A percentile compares a stretch with the other conserved stretches of the same genome.
These are phyloP conservation scores for Wickerhamomyces tratensis DNA, from an alignment of 805 yeast genomes.

Conservation along the genomic window DNA sequence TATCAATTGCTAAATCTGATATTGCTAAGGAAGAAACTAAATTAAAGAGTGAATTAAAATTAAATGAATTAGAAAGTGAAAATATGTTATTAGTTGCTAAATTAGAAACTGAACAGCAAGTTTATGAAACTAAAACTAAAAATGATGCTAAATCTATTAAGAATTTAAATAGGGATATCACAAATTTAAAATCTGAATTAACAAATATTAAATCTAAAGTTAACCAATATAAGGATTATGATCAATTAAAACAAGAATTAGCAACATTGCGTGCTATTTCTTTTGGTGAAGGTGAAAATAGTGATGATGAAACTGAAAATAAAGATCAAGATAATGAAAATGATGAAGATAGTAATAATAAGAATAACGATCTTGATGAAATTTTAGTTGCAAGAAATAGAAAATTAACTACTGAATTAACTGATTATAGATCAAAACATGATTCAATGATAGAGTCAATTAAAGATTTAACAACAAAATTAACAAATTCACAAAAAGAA, in stretches of 20 bases:
- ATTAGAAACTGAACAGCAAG: conserved; percentile 38
- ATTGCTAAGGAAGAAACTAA: conserved; percentile 31
- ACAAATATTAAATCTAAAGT: conserved; percentile 39
- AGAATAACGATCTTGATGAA: conserved; percentile 31
- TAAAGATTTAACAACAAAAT: conserved; percentile 26
- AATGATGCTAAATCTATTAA: conserved; percentile 7
- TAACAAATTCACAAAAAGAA: conserved; percentile 26
- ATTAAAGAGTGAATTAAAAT: conserved; percentile 30
- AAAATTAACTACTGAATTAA: conserved; percentile 60
- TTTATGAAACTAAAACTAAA: conserved; percentile 18
- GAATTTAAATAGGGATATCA: conserved; percentile 23
- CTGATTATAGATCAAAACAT: conserved; percentile 52
- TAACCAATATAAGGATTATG: conserved; percentile 56
- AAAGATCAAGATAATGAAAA: conserved; percentile 21
- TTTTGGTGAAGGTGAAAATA: conserved; percentile 45
- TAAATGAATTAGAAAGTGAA: conserved; percentile 56
- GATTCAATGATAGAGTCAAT: conserved; percentile 34
- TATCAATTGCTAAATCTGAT: conserved; percentile 41
- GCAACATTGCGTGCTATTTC: conserved; percentile 64
- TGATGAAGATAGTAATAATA: conserved; percentile 16
- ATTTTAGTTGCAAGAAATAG: conserved; percentile 63
- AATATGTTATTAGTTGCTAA: conserved; percentile 53
- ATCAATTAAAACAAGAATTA: conserved; percentile 70
- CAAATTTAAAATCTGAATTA: conserved; percentile 36
- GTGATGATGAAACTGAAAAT: conserved; percentile 18